These are phyloP conservation scores for Chalaropsis ovoidea DNA, from an alignment of 2,329 filamentous ascomycete species.

Conservation along the genomic window DNA sequence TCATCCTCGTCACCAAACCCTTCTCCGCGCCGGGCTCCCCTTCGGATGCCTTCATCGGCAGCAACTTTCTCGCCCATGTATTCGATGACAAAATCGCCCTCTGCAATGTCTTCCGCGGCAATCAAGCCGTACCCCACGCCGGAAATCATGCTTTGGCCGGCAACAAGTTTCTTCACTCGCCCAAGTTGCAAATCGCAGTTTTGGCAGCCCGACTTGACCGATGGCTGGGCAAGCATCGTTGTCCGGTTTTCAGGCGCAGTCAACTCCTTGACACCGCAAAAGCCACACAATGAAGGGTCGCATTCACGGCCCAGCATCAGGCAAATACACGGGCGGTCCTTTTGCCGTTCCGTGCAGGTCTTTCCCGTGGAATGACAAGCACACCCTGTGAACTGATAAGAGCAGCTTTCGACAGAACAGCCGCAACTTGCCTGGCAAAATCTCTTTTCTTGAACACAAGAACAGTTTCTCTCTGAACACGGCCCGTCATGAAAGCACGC, in stretches of 20 bases:
- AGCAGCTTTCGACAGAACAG: conserved; percentile 49
- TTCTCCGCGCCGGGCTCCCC: conserved; percentile 51
- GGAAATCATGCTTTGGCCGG: conserved; percentile 60
- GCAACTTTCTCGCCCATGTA: conserved; percentile 71
- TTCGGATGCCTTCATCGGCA: conserved; percentile 56
- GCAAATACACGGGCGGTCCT: conserved; percentile 57
- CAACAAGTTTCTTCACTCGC: conserved; percentile 52
- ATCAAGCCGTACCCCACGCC: conserved; percentile 66
- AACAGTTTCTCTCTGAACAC: conserved; percentile 51
- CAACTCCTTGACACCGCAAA: conserved; percentile 47
- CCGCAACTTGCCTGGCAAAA: conserved; percentile 65
- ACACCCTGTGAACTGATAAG: conserved; percentile 56
- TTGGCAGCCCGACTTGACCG: conserved; percentile 53
- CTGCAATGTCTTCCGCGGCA: conserved; percentile 54
- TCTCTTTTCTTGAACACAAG: conserved; percentile 51
- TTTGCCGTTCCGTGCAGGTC: conserved; percentile 47
- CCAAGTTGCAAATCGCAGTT: conserved; percentile 65
- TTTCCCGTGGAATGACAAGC: conserved; percentile 52
- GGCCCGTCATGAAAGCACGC: conserved; percentile 61
- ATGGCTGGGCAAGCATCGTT: conserved; percentile 32
- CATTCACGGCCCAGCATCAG: conserved; percentile 65
- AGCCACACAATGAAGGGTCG: conserved; percentile 62
- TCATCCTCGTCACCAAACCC: conserved; percentile 47
- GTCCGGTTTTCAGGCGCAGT: conserved; percentile 16
- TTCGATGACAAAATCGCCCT: conserved; percentile 67